Conservation (phyloP, 192 early-diverging fungal genomes). For the Coemansia erecta region DNA sequence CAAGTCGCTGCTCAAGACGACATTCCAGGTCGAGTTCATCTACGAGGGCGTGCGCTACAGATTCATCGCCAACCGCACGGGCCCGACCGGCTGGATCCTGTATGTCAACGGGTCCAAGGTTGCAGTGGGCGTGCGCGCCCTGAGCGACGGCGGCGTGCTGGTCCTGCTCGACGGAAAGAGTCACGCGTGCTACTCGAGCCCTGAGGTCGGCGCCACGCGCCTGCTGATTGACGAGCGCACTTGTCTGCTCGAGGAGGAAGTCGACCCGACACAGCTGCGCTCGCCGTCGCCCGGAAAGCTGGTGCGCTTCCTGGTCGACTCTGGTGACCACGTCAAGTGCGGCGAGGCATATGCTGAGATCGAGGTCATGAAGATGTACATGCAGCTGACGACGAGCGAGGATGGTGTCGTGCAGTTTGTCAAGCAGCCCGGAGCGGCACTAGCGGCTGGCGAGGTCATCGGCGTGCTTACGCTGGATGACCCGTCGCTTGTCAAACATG, state of each 20-base stretch:
- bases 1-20: conserved; percentile 69
- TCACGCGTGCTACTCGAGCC: conserved; percentile 87
- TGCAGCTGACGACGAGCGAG: conserved; percentile 91
- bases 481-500: conserved; percentile 85
- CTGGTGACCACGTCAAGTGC: conserved; percentile 83
- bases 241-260: conserved; percentile 92
- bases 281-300: conserved; percentile 97
- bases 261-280: conserved; percentile 94
- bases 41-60: conserved; percentile 89
- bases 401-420: conserved; percentile 87
- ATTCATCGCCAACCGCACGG: conserved; percentile 77
- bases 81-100: conserved; percentile 77
- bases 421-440: conserved; percentile 80
- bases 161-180: conserved; percentile 87
- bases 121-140: conserved; percentile 76
- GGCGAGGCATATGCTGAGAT: conserved; percentile 97
- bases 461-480: conserved; percentile 93
- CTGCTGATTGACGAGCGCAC: conserved; percentile 91
- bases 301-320: conserved; percentile 89
- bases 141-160: conserved; percentile 91
- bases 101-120: conserved; percentile 79
- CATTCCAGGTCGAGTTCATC: conserved; percentile 86
- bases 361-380: conserved; percentile 99
- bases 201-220: conserved; percentile 85
- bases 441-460: conserved; percentile 91